Evolutionary conservation across 2,329 filamentous ascomycete species (phyloP).

Genomic region (Cryphonectria carpinicola): DNA sequence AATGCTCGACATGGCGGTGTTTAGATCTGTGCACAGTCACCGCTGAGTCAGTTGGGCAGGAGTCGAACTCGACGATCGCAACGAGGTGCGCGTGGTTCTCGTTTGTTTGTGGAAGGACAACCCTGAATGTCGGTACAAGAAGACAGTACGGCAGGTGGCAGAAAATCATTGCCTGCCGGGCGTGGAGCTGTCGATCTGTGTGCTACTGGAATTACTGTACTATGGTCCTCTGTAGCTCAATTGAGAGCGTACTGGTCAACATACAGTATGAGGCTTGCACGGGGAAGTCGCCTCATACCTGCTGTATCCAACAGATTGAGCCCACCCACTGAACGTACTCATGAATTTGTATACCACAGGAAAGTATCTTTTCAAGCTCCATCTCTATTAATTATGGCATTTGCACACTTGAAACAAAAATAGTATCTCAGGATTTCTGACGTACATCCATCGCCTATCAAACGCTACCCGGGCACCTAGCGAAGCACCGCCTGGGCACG

Average conservation of each 20-base stretch:
- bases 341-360: not conserved
- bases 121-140: not conserved
- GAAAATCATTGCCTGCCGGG: conserved; percentile 11
- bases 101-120: not conserved
- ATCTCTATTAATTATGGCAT: not conserved
- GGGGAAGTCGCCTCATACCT: not conserved
- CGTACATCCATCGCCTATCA: conserved; percentile 14
- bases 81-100: not conserved
- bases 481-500: not conserved
- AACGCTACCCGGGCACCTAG: not conserved
- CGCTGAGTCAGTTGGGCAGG: not conserved
- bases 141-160: not conserved
- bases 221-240: not conserved
- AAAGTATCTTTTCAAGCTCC: not conserved
- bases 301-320: not conserved
- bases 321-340: not conserved
- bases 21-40: not conserved
- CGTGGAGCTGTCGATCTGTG: conserved; percentile 2
- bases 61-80: not conserved
- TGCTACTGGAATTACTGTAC: not conserved
- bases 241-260: not conserved
- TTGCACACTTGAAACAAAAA: conserved; percentile 3
- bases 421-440: conserved; percentile 22
- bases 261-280: not conserved
- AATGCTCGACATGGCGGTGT: conserved; percentile 73